Evolutionary conservation across 2,329 filamentous ascomycete genomes (phyloP).

Genomic region (Penicillium sp.): DNA sequence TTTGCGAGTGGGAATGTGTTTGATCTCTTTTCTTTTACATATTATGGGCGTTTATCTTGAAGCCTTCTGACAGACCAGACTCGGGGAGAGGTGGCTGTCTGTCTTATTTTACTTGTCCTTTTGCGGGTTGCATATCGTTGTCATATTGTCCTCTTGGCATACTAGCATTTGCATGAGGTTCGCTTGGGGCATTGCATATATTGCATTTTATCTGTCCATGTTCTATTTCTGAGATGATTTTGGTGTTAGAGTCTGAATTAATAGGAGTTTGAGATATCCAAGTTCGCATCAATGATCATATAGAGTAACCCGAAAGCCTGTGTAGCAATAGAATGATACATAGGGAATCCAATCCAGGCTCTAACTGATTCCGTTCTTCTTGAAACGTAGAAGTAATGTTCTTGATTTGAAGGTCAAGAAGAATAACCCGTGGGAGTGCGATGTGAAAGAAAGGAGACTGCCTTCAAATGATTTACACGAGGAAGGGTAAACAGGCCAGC

Average conservation of each 20-base stretch:
- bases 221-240: slow-evolving; percentile 2
- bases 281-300: neutral
- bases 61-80: slow-evolving; percentile 1
- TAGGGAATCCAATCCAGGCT: neutral
- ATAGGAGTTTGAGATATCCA: neutral
- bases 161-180: slow-evolving; percentile 25
- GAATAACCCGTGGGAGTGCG: no score
- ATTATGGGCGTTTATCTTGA: neutral
- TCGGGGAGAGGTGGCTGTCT: neutral
- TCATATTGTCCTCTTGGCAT: slow-evolving; percentile 12
- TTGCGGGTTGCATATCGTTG: slow-evolving; percentile 6
- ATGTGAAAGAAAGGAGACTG: no score
- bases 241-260: slow-evolving; percentile 11
- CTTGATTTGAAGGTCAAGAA: no score
- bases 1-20: slow-evolving; percentile 63
- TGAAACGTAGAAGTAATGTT: no score
- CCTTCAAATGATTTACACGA: no score
- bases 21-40: slow-evolving; percentile 29
- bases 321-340: neutral
- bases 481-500: neutral
- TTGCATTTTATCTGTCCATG: slow-evolving; percentile 8
- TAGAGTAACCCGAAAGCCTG: neutral
- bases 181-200: slow-evolving; percentile 23
- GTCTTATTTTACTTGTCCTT: neutral
- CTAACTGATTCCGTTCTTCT: no score